Base-by-base conservation (phyloP, 73 alveolate species). In the Paramecium pentaurelia region DNA sequence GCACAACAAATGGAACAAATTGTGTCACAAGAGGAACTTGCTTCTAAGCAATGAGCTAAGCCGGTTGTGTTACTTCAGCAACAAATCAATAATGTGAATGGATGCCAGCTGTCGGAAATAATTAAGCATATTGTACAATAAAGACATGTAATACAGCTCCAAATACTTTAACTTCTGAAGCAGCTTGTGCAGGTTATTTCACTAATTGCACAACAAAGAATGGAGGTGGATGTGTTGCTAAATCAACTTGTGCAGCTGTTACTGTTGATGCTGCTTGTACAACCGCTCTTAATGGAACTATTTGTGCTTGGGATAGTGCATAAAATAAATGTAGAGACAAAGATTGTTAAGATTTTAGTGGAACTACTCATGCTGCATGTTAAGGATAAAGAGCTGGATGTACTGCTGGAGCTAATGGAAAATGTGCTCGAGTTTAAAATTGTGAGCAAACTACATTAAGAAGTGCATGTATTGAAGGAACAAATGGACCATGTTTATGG, bases 201-300 rank as follows among this genome's bases (percentile, higher is more conserved):
- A 80, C 71, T 11, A 80, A 80, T 44, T 80, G 91, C 28, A 80
- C 91, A 45, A 80, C 91, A 2, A 80, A 80, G 36, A 45, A 45
- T 32, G 91, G 91, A 0, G 91, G 91, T 20, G 91, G 91, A 20
- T 80, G 91, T 80, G 77, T 80, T 32, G 1, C 47, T 18, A 80
- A 49, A 44, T 42, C 77, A 40, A 42, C 75, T 25, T 80, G 91
- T 25, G 2, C 71, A 44, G 91, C 71, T 9, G 91, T 36, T 14
- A 20, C 36, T 14, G 37, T 80, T 47, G 73, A 42, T 42, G 91
- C 37, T 3, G 91, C 91, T 25, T 80, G 91, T n/a, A 80, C 91
- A 25, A 80, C 71, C 1, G 71, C 71, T 12, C 45, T 27, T 6
- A 47, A 40, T 25, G 34, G 37, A 6, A 47, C 71, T 25, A 5